Conservation (phyloP, 129 eudicot species). For the Mikania micrantha region DNA sequence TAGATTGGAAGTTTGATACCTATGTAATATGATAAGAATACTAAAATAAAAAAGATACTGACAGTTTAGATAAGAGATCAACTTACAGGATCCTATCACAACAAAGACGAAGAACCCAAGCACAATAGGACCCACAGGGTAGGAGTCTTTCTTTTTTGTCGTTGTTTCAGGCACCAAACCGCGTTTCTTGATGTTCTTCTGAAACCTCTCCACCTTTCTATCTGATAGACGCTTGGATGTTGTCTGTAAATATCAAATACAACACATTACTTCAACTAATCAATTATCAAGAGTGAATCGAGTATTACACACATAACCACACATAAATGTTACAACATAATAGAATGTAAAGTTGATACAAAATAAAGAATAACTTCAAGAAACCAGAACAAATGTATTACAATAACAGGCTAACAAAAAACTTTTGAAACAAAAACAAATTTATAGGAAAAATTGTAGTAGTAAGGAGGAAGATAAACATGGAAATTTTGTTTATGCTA, state of each 20-base stretch:
- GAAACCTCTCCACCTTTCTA: conserved; percentile 63
- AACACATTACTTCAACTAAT: not conserved
- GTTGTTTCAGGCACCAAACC: conserved; percentile 52
- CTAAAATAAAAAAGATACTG: not conserved
- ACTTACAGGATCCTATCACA: not conserved
- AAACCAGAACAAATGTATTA: not conserved
- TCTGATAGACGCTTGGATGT: conserved; percentile 59
- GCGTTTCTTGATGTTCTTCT: conserved; percentile 66
- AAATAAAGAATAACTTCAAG: not conserved
- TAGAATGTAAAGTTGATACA: not conserved
- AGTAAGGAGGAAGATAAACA: too few relatives aligned
- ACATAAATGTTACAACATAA: not conserved
- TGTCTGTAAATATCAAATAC: conserved; percentile 28
- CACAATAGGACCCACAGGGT: conserved; percentile 62
- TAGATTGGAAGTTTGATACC: too few relatives aligned
- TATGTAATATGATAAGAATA: not conserved
- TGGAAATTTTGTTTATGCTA: too few relatives aligned
- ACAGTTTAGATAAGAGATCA: not conserved
- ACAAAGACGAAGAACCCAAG: conserved; percentile 29
- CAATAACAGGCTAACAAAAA: too few relatives aligned
- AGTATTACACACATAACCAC: not conserved
- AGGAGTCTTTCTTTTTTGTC: conserved; percentile 51
- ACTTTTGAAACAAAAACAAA: not conserved
- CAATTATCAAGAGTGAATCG: not conserved
- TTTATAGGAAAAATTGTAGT: not conserved